These are phyloP conservation scores for Penicillium argentinense DNA, from an alignment of 495 filamentous ascomycete genomes.

Conservation along the genomic window DNA sequence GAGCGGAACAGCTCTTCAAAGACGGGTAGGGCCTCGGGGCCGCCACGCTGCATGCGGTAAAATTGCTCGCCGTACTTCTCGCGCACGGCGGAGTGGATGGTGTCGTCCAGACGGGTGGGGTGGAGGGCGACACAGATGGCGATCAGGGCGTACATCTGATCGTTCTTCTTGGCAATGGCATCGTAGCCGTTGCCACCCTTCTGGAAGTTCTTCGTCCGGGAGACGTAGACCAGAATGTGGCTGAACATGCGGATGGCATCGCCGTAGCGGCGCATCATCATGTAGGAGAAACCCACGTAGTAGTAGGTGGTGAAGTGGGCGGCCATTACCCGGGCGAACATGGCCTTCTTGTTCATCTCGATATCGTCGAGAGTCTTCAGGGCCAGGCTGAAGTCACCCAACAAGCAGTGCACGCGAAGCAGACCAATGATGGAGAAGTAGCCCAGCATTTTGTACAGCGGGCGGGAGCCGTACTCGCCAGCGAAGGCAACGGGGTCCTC, in stretches of 20 bases:
- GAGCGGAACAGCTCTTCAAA: conserved; percentile 96
- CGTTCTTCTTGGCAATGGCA: conserved; percentile 98
- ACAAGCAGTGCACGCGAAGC: conserved; percentile 90
- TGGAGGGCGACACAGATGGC: conserved; percentile 98
- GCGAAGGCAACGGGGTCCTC: conserved; percentile 83
- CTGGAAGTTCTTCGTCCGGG: conserved; percentile 99
- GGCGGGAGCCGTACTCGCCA: conserved; percentile 90
- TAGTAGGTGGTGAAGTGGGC: conserved; percentile 99
- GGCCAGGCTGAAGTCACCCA: conserved; percentile 96
- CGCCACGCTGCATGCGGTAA: conserved; percentile 89
- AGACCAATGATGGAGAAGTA: conserved; percentile 99
- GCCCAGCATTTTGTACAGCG: conserved; percentile 94
- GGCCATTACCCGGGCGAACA: conserved; percentile 99
- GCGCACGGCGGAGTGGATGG: conserved; percentile 94
- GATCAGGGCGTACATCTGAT: conserved; percentile 99
- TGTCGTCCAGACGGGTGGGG: conserved; percentile 95
- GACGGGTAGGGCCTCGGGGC: conserved; percentile 88
- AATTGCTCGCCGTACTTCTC: conserved; percentile 99
- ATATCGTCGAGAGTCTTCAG: conserved; percentile 99
- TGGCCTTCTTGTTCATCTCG: conserved; percentile 99
- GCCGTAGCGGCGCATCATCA: conserved; percentile 99
- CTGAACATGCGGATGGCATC: conserved; percentile 99
- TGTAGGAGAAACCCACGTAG: conserved; percentile 99
- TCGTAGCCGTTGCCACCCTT: conserved; percentile 95
- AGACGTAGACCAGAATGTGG: conserved; percentile 99